Evolutionary conservation across 306 rosid genomes (phyloP).

Genomic region (Vachellia pachyceras): DNA sequence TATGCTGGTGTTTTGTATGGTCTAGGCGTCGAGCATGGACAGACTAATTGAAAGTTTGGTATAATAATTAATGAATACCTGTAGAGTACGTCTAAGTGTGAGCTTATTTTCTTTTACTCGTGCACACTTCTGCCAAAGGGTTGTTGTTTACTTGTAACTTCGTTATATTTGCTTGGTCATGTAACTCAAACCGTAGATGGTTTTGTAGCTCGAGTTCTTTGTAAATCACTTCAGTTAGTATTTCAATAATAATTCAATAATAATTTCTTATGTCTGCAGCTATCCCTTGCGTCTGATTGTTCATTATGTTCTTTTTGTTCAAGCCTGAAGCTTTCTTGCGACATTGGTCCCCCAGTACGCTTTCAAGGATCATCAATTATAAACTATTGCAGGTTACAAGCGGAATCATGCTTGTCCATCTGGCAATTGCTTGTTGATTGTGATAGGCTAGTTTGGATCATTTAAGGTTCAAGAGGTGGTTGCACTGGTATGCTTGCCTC

Average conservation of each 20-base stretch:
- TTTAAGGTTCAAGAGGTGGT: neutral
- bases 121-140: conserved; percentile 60
- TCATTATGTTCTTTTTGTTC: neutral
- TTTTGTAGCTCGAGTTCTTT: conserved; percentile 63
- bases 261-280: conserved; percentile 25
- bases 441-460: neutral
- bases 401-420: neutral
- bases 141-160: conserved; percentile 54
- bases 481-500: neutral
- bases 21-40: conserved; percentile 66
- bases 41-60: conserved; percentile 58
- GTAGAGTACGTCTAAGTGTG: conserved; percentile 59
- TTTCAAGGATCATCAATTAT: neutral
- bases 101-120: conserved; percentile 44
- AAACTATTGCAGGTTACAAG: neutral
- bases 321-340: neutral
- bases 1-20: conserved; percentile 73
- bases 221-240: conserved; percentile 67
- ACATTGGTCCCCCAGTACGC: neutral
- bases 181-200: conserved; percentile 65
- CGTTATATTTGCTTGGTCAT: conserved; percentile 40
- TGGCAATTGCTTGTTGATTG: neutral
- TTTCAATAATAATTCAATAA: conserved; percentile 54
- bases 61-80: conserved; percentile 47
- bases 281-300: neutral